A percentile compares a stretch with the other conserved stretches of the same genome.
These are phyloP conservation scores for Penicillium diatomitis DNA, from an alignment of 495 filamentous ascomycete species.

Conservation along the genomic window DNA sequence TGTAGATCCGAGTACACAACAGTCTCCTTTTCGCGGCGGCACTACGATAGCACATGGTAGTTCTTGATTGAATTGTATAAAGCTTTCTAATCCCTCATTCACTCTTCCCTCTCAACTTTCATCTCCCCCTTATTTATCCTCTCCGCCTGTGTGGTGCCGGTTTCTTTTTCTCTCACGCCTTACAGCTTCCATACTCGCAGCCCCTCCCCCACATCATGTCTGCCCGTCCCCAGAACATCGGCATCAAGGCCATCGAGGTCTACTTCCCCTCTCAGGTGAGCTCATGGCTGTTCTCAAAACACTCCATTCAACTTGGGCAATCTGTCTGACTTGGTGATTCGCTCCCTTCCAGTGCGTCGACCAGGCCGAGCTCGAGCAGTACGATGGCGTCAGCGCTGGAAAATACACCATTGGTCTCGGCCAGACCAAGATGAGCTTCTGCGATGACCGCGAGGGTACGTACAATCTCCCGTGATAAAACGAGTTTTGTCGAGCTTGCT, in stretches of 20 bases:
- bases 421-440: conserved; percentile 99
- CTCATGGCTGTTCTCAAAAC: not conserved
- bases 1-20: conserved; percentile 28
- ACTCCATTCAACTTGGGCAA: not conserved
- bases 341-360: conserved; percentile 70
- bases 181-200: conserved; percentile 1
- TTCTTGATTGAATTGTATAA: not conserved
- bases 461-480: not conserved
- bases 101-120: not conserved
- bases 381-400: conserved; percentile 87
- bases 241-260: conserved; percentile 99
- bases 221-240: conserved; percentile 86
- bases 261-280: conserved; percentile 94
- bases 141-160: conserved; percentile 1
- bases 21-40: conserved; percentile 12
- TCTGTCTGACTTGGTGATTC: conserved; percentile 11
- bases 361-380: conserved; percentile 91
- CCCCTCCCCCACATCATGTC: conserved; percentile 55
- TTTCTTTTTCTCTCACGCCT: not conserved
- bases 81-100: not conserved
- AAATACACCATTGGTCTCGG: conserved; percentile 99
- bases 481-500: no score
- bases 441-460: conserved; percentile 95
- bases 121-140: not conserved
- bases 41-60: not conserved